A percentile compares a stretch with the other conserved stretches of the same genome.
Evolutionary conservation across 768 basidiomycete genomes (phyloP).

Genomic region (Neoboletus magnificus): DNA sequence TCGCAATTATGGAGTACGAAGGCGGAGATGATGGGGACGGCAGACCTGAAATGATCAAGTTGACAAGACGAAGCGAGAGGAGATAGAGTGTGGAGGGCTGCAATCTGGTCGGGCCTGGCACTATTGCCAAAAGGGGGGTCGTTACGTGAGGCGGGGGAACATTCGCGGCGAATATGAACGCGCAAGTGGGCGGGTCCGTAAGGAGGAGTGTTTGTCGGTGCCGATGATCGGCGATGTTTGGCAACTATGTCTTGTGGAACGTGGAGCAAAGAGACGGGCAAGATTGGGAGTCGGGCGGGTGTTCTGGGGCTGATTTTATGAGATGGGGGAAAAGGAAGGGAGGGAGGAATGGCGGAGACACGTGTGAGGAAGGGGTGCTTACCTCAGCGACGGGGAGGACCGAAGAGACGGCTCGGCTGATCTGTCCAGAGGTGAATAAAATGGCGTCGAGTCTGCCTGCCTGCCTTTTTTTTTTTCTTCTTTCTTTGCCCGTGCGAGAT

Average conservation of each 20-base stretch:
- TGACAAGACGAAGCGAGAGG: not conserved
- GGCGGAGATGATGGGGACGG: no score
- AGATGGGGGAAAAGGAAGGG: no score
- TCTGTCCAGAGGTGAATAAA: conserved; percentile 16
- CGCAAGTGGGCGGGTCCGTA: not conserved
- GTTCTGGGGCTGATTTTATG: no score
- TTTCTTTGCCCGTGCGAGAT: no score
- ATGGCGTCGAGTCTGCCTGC: conserved; percentile 7
- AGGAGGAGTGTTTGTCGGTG: not conserved
- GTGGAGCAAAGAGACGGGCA: not conserved
- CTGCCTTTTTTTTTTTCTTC: conserved; percentile 1
- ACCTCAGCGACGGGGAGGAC: conserved; percentile 11
- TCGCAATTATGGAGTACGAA: not conserved
- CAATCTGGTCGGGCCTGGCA: not conserved
- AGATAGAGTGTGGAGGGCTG: not conserved
- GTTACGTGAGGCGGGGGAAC: not conserved
- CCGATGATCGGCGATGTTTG: not conserved
- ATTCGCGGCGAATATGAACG: conserved; percentile 4
- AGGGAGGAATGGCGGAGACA: not conserved
- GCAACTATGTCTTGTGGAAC: not conserved
- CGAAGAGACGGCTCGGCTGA: conserved; percentile 17
- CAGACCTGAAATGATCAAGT: no score
- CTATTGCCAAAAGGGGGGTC: not conserved
- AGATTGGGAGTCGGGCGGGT: not conserved
- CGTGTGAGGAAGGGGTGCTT: conserved; percentile 6